phyloP scores from a whole-genome alignment of 441 rosid species.

The Iberis amara region DNA sequence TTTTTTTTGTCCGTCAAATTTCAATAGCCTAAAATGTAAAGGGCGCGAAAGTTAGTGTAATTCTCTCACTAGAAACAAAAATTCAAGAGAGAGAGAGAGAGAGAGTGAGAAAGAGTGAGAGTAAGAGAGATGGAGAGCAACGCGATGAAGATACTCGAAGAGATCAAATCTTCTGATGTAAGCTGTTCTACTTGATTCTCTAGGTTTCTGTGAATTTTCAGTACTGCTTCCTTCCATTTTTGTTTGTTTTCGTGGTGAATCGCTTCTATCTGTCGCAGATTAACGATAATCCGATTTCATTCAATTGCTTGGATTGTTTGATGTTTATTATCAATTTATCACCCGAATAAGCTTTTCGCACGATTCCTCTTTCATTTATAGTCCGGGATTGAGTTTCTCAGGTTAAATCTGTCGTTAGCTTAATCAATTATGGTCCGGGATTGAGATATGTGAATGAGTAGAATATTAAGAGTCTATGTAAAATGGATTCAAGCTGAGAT shows the following conservation, averaged over 20 bases:
- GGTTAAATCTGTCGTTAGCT: neutral
- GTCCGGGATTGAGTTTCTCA: constrained; percentile 9
- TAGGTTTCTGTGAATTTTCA: constrained; percentile 5
- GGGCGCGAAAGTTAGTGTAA: constrained; percentile 24
- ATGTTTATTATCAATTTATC: neutral
- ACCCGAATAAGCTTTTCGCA: neutral
- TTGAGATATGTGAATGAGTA: neutral
- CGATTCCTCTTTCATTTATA: neutral
- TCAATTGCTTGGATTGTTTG: neutral
- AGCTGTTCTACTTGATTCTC: constrained; percentile 23
- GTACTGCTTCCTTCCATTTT: neutral
- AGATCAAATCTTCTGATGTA: constrained; percentile 60
- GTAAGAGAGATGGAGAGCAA: constrained; percentile 39
- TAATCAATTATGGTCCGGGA: no score
- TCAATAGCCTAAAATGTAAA: constrained; percentile 3
- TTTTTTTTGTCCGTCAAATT: no score
- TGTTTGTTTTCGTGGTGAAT: neutral
- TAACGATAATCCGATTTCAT: neutral
- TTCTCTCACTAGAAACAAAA: constrained; percentile 5
- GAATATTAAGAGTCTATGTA: neutral
- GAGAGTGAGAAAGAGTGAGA: constrained; percentile 18
- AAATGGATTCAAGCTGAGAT: constrained; percentile 2
- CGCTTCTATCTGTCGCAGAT: neutral
- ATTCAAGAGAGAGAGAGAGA: neutral
- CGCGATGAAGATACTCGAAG: constrained; percentile 38